Conservation (phyloP, 1,284 basidiomycete species). For the Pterula multifida region DNA sequence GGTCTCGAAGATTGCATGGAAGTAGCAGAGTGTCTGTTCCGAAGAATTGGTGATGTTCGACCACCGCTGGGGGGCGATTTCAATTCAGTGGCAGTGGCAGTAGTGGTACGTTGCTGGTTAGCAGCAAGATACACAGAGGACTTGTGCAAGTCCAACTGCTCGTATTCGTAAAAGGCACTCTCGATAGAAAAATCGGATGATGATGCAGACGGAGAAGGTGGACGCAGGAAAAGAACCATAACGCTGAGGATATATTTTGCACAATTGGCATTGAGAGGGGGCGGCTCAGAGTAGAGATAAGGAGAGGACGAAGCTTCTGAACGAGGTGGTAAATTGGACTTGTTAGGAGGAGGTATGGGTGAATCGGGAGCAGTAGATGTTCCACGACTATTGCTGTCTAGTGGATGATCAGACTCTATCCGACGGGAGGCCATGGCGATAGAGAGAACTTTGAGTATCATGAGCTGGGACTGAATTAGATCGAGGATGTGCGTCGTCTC, state of each 20-base stretch:
- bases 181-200: constrained; percentile 16
- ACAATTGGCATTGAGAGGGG: constrained; percentile 74
- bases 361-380: constrained; percentile 8
- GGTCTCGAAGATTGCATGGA: constrained; percentile 30
- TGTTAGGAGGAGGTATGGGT: constrained; percentile 8
- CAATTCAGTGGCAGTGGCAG: constrained; percentile 10
- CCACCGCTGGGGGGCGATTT: constrained; percentile 9
- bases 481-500: constrained; percentile 26
- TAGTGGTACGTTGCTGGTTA: constrained; percentile 1
- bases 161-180: constrained; percentile 13
- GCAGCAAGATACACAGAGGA: neutral
- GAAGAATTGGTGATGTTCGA: constrained; percentile 13
- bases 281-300: constrained; percentile 51
- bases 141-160: constrained; percentile 12
- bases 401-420: constrained; percentile 23
- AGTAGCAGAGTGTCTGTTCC: constrained; percentile 27
- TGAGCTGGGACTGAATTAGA: constrained; percentile 82
- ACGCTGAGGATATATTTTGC: constrained; percentile 81
- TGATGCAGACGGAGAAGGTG: constrained; percentile 31
- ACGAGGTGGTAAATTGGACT: constrained; percentile 9
- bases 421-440: constrained; percentile 73
- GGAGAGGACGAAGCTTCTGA: constrained; percentile 23
- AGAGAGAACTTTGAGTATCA: constrained; percentile 77
- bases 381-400: constrained; percentile 15
- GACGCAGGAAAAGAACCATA: constrained; percentile 72